phyloP scores from a whole-genome alignment of 306 rosid genomes.

The Acacia acuminata region DNA sequence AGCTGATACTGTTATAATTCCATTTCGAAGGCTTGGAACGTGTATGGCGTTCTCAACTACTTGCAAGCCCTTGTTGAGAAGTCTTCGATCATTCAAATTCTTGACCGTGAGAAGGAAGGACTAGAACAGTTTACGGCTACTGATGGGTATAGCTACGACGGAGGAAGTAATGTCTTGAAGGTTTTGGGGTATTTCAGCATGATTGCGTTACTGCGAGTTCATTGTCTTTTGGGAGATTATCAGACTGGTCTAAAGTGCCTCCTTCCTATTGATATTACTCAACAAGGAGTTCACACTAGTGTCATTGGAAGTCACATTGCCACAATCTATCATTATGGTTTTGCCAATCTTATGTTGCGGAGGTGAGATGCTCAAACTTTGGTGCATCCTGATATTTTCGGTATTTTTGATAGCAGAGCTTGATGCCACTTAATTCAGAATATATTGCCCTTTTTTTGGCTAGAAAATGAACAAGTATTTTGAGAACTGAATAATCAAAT shows the following conservation, averaged over 20 bases:
- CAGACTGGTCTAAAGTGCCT: conserved; percentile 84
- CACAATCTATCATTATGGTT: conserved; percentile 91
- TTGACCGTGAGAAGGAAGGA: conserved; percentile 90
- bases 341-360: conserved; percentile 95
- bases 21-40: conserved; percentile 83
- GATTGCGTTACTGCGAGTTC: conserved; percentile 95
- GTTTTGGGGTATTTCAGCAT: conserved; percentile 97
- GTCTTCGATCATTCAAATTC: conserved; percentile 76
- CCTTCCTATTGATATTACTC: conserved; percentile 82
- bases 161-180: conserved; percentile 97
- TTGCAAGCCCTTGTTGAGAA: conserved; percentile 97
- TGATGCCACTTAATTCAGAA: not conserved
- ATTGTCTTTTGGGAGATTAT: conserved; percentile 97
- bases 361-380: conserved; percentile 49
- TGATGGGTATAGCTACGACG: conserved; percentile 90
- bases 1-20: not conserved
- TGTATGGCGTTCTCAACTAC: conserved; percentile 87
- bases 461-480: not conserved
- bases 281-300: conserved; percentile 78
- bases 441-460: not conserved
- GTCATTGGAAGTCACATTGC: conserved; percentile 95
- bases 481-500: not conserved
- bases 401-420: not conserved
- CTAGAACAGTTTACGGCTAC: conserved; percentile 80
- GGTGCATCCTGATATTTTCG: not conserved